Evolutionary conservation across 208 protist genomes (phyloP).

Genomic region (Blastocrithidia nonstop): DNA sequence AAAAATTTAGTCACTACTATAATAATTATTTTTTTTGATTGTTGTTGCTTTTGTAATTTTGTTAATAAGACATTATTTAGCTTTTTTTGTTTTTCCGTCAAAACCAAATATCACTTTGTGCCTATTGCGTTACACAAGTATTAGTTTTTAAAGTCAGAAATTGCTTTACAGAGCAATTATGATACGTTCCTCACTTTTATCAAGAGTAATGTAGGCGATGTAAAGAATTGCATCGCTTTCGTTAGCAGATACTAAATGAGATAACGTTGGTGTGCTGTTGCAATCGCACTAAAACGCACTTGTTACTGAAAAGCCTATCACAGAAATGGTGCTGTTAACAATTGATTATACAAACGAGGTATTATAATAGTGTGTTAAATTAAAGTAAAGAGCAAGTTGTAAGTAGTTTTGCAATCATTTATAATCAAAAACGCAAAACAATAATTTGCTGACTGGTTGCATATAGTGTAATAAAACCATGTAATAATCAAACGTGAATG

Average conservation of each 20-base stretch:
- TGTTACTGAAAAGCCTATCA: slow-evolving; percentile 26
- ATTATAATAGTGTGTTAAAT: slow-evolving; percentile 84
- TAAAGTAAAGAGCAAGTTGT: too few relatives aligned
- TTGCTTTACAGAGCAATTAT: too few relatives aligned
- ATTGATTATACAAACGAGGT: slow-evolving; percentile 85
- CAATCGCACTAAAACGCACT: slow-evolving; percentile 13
- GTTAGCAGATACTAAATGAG: slow-evolving; percentile 84
- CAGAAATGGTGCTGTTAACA: slow-evolving; percentile 59
- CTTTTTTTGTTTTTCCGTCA: background rate
- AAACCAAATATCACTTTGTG: background rate
- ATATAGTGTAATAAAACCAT: too few relatives aligned
- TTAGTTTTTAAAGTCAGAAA: too few relatives aligned
- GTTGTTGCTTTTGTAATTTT: background rate
- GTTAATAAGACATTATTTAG: background rate
- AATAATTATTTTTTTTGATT: background rate
- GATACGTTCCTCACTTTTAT: slow-evolving; percentile 41
- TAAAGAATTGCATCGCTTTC: slow-evolving; percentile 64
- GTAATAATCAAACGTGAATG: too few relatives aligned
- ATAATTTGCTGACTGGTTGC: too few relatives aligned
- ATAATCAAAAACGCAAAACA: too few relatives aligned
- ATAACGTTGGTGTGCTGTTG: slow-evolving; percentile 90
- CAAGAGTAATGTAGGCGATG: slow-evolving; percentile 47
- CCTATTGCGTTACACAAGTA: slow-evolving; percentile 8
- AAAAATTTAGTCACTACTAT: too few relatives aligned
- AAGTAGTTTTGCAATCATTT: too few relatives aligned